These are phyloP conservation scores for Talaromyces sp. DNA, from an alignment of 2,329 filamentous ascomycete genomes.

Conservation along the genomic window DNA sequence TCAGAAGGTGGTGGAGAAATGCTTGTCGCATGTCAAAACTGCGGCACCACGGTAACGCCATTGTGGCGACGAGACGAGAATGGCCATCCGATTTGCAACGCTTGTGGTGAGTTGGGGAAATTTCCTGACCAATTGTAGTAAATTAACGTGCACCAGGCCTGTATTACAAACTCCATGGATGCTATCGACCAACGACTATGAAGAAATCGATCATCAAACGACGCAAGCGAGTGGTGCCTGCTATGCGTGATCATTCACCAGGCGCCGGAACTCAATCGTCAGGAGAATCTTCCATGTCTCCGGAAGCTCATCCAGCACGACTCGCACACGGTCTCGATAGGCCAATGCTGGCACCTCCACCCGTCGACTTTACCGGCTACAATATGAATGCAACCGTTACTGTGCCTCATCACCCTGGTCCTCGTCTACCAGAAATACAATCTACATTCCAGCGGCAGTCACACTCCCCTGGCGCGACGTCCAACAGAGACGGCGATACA, in stretches of 20 bases:
- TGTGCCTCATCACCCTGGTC: slow-evolving; percentile 30
- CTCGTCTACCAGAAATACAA: slow-evolving; percentile 32
- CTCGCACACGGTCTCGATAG: slow-evolving; percentile 39
- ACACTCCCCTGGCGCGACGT: slow-evolving; percentile 21
- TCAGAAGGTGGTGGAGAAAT: slow-evolving; percentile 43
- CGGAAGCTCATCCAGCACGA: slow-evolving; percentile 36
- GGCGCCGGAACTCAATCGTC: slow-evolving; percentile 40
- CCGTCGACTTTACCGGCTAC: slow-evolving; percentile 51
- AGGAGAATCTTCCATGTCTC: slow-evolving; percentile 42
- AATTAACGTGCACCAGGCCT: slow-evolving; percentile 57
- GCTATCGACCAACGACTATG: slow-evolving; percentile 94
- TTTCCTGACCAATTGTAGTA: not conserved
- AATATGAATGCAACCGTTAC: slow-evolving; percentile 30
- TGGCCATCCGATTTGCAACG: slow-evolving; percentile 97
- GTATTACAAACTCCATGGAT: slow-evolving; percentile 93
- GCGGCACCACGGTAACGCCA: slow-evolving; percentile 91
- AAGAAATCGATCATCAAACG: slow-evolving; percentile 97
- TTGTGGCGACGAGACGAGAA: slow-evolving; percentile 92
- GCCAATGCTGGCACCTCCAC: slow-evolving; percentile 41
- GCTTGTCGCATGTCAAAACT: slow-evolving; percentile 93
- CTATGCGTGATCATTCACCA: slow-evolving; percentile 51
- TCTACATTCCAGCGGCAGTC: slow-evolving; percentile 18
- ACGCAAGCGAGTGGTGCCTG: slow-evolving; percentile 88
- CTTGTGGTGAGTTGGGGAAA: slow-evolving; percentile 68
- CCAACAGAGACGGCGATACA: slow-evolving; percentile 32